Conservation (phyloP, 1,284 basidiomycete species). For the Tilletia caries region DNA sequence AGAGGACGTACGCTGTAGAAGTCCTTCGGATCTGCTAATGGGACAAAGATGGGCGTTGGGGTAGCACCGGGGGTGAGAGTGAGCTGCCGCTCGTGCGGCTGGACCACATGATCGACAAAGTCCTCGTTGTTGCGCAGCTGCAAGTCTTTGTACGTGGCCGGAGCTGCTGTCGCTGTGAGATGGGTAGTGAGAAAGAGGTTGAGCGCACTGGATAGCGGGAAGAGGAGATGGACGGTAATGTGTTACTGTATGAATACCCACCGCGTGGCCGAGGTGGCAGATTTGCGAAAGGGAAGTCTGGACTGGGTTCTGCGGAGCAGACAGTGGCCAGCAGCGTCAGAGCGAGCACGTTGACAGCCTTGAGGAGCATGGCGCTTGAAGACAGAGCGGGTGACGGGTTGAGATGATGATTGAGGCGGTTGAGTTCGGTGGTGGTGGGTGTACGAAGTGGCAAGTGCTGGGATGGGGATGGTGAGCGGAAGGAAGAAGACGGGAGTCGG, state of each 20-base stretch:
- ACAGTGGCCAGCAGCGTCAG: neutral
- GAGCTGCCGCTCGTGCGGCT: neutral
- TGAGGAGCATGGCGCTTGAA: neutral
- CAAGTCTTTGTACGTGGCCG: neutral
- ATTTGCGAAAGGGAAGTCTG: neutral
- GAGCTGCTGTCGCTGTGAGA: neutral
- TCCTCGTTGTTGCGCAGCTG: neutral
- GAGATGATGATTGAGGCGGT: too few species aligned
- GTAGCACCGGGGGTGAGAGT: slow-evolving; percentile 2
- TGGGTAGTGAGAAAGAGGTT: neutral
- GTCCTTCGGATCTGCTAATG: slow-evolving; percentile 1
- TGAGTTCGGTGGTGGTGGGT: too few species aligned
- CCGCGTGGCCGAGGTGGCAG: neutral
- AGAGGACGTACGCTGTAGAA: neutral
- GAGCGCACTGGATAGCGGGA: neutral
- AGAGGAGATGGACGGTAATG: neutral
- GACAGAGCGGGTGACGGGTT: too few species aligned
- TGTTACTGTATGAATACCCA: neutral
- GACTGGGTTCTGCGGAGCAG: neutral
- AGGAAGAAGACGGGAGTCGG: too few species aligned
- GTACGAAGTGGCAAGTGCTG: too few species aligned
- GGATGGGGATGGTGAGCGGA: too few species aligned
- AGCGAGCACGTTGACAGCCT: neutral
- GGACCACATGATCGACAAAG: neutral
- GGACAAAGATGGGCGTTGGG: slow-evolving; percentile 5